Base-by-base conservation (phyloP, 140 eudicot genomes). In the Ambrosia hybrid region DNA sequence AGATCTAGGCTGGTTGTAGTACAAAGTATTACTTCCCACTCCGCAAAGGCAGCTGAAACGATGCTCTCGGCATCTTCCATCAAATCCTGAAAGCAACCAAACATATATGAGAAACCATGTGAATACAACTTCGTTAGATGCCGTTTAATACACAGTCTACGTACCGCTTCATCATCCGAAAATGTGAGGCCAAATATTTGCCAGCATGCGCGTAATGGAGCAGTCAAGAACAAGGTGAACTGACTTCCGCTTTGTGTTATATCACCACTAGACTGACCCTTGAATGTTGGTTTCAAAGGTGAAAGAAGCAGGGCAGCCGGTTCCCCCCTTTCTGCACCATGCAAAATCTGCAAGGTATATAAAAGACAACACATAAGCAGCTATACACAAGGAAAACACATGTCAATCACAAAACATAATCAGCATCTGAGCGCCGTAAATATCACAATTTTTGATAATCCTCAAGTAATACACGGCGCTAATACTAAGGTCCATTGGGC, bases 321-420 rank as follows among this genome's bases (percentile, higher is more conserved):
- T 83, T 93, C 98, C 13, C 98, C 97, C 73, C 93, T 90, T 87
- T 93, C 98, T 49, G 91, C 87, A 51, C 98, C 98, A 73, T 87
- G 96, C 70, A 93, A 57, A 82, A 87, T 95, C 98, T 93, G 96
- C 52, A 83, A 53, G 21, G 58, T 39, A 21, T 21, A 21, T 21
- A 21, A 21, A 21, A 21, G 26, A 21, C 26, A 21, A 21, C 26
- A 21, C 26, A 21, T 21, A 21, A 21, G 26, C 26, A 21, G 26
- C 26, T 21, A 21, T 21, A 21, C 26, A 21, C 26, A 21, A 21
- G 26, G 26, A 21, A 21, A 21, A 21, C 26, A 21, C 26, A 2
- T 30, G 26, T 1, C 26, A 21, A 21, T 21, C 26, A 21, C 26
- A 21, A 21, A 21, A 21, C 26, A 21, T 21, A 21, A 21, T 1